These are phyloP conservation scores for Chytridiales sp. DNA, from an alignment of 371 early-diverging fungal genomes.

Conservation along the genomic window DNA sequence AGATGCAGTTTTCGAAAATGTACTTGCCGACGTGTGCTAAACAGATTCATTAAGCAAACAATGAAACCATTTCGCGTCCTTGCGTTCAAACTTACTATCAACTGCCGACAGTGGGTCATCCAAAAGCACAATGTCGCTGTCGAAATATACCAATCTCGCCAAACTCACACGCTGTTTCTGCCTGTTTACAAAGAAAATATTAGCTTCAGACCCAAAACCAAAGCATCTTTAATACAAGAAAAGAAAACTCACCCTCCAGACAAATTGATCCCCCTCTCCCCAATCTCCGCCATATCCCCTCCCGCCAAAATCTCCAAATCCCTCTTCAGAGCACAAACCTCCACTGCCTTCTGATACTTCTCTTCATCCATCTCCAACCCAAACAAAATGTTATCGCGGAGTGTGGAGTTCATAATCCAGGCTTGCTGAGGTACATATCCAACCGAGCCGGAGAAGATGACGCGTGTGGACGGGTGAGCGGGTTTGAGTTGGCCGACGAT, in stretches of 20 bases:
- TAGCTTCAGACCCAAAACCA: neutral
- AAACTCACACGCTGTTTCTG: constrained; percentile 31
- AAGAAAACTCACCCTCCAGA: constrained; percentile 40
- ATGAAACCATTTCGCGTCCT: neutral
- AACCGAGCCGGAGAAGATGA: constrained; percentile 33
- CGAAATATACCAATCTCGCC: constrained; percentile 34
- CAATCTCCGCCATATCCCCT: constrained; percentile 46
- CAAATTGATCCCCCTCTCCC: constrained; percentile 38
- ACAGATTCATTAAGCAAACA: too few relatives aligned
- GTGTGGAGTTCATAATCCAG: constrained; percentile 38
- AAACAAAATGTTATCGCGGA: constrained; percentile 39
- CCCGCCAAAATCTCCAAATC: constrained; percentile 45
- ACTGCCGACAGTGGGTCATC: constrained; percentile 78
- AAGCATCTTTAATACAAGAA: neutral
- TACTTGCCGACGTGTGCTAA: constrained; percentile 56
- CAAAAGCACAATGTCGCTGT: constrained; percentile 61
- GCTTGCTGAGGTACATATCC: constrained; percentile 46
- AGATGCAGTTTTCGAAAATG: constrained; percentile 37
- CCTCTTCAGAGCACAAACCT: constrained; percentile 35
- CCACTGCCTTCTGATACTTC: constrained; percentile 37
- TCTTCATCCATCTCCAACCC: constrained; percentile 29
- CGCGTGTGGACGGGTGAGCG: constrained; percentile 6
- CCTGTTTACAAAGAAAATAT: constrained; percentile 1
- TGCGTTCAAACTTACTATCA: constrained; percentile 41
- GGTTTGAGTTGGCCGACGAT: constrained; percentile 43